Evolutionary conservation across 176 grass and related monocot species (phyloP), one percentile per base, ranked within the genome.

Genomic region (Zizania latifolia): DNA sequence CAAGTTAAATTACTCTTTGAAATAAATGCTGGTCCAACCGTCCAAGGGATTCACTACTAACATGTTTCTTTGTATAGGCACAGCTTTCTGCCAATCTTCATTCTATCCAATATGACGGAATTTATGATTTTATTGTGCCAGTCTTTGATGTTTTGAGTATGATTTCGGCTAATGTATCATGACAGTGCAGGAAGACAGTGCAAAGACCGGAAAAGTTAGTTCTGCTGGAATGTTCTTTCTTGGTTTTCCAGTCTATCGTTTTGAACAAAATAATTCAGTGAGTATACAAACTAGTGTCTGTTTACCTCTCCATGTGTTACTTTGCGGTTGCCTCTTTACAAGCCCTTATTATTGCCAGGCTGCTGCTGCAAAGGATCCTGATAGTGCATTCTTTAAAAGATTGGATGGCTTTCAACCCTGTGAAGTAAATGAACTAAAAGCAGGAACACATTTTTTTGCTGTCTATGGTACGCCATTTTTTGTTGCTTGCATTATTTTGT

Each of bases 361-460:
- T 71, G 87, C 89, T 54, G 70, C 85, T 77, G 89, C 89, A 32
- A 99, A 90, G 63, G 92, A 99, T 87, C 84, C 89, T 57, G 87
- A 92, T 30, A 83, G 89, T 64, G 89, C 85, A 84, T 99, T 99
- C 76, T 99, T 99, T 82, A 99, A 95, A 78, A 99, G 90, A 80
- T 85, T 99, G 64, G 96, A 99, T 86, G 92, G 96, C 11, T 99
- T 99, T 79, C 89, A 95, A 81, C 87, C 96, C 70, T 99, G 96
- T 39, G 96, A 99, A 89, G 84, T 99, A 86, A 99, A 99, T 84
- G 96, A 95, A 74, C 64, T 99, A 32, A 99, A 99, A 84, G 89
- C 80, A 74, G 96, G 96, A 58, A 90, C 85, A 55, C 92, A 99
- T 75, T 83, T 88, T 84, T 99, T 99, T 80, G 89, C 96, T 60